Evolutionary conservation across 805 yeast species (phyloP).

Genomic region (Huiozyma sinensis): DNA sequence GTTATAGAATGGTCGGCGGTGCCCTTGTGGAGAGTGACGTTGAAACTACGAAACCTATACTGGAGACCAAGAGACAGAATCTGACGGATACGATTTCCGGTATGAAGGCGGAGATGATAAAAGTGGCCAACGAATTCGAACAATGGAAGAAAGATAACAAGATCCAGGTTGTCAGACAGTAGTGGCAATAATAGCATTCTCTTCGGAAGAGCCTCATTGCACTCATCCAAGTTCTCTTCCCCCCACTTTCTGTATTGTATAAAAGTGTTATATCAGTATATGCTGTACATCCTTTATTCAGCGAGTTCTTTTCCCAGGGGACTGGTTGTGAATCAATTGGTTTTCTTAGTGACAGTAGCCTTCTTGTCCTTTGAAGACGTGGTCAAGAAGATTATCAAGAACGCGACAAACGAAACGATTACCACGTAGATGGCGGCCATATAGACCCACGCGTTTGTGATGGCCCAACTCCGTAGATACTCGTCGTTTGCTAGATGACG

Average conservation of each 20-base stretch:
- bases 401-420: slow-evolving; percentile 62
- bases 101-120: slow-evolving; percentile 23
- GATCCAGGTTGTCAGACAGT: slow-evolving; percentile 27
- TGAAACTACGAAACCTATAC: slow-evolving; percentile 57
- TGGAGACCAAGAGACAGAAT: slow-evolving; percentile 46
- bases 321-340: slow-evolving; percentile 5
- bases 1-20: slow-evolving; percentile 91
- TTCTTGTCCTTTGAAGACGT: slow-evolving; percentile 11
- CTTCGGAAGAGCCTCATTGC: no score
- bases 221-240: no score
- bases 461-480: slow-evolving; percentile 85
- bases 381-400: slow-evolving; percentile 49
- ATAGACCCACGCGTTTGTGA: slow-evolving; percentile 89
- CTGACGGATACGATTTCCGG: slow-evolving; percentile 22
- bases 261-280: no score
- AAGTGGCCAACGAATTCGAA: slow-evolving; percentile 24
- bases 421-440: slow-evolving; percentile 61
- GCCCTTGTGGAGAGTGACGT: slow-evolving; percentile 78
- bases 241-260: no score
- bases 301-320: background rate
- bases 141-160: slow-evolving; percentile 29
- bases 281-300: no score
- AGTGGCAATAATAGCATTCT: background rate
- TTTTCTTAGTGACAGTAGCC: slow-evolving; percentile 14
- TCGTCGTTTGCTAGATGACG: slow-evolving; percentile 95